Conservation (phyloP, 257 asterid species). For the Solanum dulcamara region DNA sequence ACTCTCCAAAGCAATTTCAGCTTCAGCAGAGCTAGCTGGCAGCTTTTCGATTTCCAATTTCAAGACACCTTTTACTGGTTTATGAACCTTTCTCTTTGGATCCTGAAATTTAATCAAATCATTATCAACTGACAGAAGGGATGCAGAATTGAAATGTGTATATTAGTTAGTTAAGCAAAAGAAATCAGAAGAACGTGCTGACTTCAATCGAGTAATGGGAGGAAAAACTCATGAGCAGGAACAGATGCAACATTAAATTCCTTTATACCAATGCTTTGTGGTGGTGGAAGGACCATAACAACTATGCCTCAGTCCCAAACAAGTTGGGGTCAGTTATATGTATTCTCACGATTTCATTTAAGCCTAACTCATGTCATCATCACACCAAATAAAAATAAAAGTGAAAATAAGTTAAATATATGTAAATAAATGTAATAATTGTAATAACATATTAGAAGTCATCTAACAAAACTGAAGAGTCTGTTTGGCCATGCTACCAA, state of each 20-base stretch:
- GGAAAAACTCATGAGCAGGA: background rate
- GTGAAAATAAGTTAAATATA: background rate
- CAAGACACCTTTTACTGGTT: constrained; percentile 90
- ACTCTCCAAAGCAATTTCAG: constrained; percentile 43
- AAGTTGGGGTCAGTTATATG: background rate
- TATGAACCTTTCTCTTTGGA: constrained; percentile 93
- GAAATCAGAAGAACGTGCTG: background rate
- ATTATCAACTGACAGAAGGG: background rate
- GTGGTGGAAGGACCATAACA: background rate
- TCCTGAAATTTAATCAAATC: constrained; percentile 37
- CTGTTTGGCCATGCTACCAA: background rate
- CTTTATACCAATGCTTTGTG: background rate
- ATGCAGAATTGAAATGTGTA: background rate
- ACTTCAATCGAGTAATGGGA: background rate
- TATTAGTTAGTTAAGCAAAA: background rate
- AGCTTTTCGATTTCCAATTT: constrained; percentile 91
- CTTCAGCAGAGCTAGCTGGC: constrained; percentile 53
- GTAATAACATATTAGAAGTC: background rate
- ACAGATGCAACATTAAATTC: background rate
- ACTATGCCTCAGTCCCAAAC: background rate
- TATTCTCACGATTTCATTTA: background rate
- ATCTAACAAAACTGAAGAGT: background rate
- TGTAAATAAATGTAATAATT: background rate
- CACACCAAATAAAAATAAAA: background rate
- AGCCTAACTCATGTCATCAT: background rate